phyloP scores from a whole-genome alignment of 163 green algal genomes.

The Trebouxiophyceae sp. region DNA sequence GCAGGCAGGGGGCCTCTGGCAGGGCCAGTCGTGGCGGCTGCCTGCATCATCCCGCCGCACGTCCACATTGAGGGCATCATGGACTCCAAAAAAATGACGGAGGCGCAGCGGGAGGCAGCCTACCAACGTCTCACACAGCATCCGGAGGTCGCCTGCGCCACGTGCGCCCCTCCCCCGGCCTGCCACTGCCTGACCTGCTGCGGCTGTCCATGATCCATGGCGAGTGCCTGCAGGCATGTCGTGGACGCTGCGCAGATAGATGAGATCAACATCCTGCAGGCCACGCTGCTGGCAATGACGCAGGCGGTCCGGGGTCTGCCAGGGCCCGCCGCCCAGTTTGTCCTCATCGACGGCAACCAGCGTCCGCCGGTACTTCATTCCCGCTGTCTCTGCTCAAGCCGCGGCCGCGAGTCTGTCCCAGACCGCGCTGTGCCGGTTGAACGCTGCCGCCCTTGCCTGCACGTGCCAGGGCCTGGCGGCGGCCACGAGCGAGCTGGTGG shows the following conservation, averaged over 20 bases:
- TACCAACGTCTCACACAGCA: conserved; percentile 47
- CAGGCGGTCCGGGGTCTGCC: conserved; percentile 35
- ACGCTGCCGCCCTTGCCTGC: too few relatives aligned
- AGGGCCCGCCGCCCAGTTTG: not conserved
- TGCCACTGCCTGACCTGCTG: not conserved
- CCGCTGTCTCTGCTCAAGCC: too few relatives aligned
- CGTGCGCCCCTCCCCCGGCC: not conserved
- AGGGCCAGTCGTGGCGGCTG: conserved; percentile 81
- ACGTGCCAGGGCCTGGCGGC: conserved; percentile 23
- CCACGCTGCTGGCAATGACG: conserved; percentile 78
- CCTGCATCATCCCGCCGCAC: conserved; percentile 57
- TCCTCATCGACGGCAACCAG: conserved; percentile 16
- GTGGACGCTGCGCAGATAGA: conserved; percentile 67
- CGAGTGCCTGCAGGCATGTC: conserved; percentile 27
- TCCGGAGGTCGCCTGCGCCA: conserved; percentile 3
- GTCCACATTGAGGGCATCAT: conserved; percentile 44
- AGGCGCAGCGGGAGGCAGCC: conserved; percentile 50
- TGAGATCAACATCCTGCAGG: conserved; percentile 90
- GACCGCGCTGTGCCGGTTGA: too few relatives aligned
- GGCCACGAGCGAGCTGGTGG: conserved; percentile 32
- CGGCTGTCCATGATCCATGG: not conserved
- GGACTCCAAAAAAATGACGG: conserved; percentile 77
- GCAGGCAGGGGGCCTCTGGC: conserved; percentile 80
- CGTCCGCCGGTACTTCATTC: conserved; percentile 26
- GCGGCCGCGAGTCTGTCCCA: too few relatives aligned